phyloP scores from a whole-genome alignment of 805 yeast genomes.

The Monosporozyma siamensis region DNA sequence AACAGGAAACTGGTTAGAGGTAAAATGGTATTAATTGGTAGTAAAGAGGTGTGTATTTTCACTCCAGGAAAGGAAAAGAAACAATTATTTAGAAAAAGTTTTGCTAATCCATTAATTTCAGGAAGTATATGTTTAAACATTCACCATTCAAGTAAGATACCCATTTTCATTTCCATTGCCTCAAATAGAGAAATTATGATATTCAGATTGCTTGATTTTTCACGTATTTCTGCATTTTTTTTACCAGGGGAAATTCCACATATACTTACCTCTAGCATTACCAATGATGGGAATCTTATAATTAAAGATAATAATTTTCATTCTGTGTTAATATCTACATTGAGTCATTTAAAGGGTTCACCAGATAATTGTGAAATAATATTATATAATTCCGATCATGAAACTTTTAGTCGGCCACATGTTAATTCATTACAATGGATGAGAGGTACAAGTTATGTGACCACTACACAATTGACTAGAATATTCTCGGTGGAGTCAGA shows the following conservation, averaged over 20 bases:
- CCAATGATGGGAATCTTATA: not conserved
- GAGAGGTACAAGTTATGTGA: slow-evolving; percentile 56
- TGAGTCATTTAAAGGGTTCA: slow-evolving; percentile 32
- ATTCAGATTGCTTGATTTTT: slow-evolving; percentile 45
- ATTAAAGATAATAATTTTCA: slow-evolving; percentile 1
- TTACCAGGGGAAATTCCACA: not conserved
- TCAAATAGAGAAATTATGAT: slow-evolving; percentile 40
- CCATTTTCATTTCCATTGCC: not conserved
- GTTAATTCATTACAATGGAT: slow-evolving; percentile 80
- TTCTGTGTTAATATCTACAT: slow-evolving; percentile 32
- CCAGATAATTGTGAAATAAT: slow-evolving; percentile 20
- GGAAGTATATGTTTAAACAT: not conserved
- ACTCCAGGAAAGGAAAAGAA: slow-evolving; percentile 1
- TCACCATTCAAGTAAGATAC: not conserved
- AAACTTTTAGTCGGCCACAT: slow-evolving; percentile 70
- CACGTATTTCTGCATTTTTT: slow-evolving; percentile 25
- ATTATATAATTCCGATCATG: slow-evolving; percentile 51
- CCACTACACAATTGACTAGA: slow-evolving; percentile 49
- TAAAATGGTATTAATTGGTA: slow-evolving; percentile 45
- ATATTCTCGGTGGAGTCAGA: slow-evolving; percentile 49
- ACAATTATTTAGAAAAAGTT: not conserved
- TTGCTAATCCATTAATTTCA: not conserved
- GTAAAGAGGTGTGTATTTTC: slow-evolving; percentile 46
- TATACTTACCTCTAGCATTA: not conserved
- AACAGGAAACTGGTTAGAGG: slow-evolving; percentile 39